These are phyloP conservation scores for Pseudogymnoascus sp. DNA, from an alignment of 2,329 filamentous ascomycete genomes.

Conservation along the genomic window DNA sequence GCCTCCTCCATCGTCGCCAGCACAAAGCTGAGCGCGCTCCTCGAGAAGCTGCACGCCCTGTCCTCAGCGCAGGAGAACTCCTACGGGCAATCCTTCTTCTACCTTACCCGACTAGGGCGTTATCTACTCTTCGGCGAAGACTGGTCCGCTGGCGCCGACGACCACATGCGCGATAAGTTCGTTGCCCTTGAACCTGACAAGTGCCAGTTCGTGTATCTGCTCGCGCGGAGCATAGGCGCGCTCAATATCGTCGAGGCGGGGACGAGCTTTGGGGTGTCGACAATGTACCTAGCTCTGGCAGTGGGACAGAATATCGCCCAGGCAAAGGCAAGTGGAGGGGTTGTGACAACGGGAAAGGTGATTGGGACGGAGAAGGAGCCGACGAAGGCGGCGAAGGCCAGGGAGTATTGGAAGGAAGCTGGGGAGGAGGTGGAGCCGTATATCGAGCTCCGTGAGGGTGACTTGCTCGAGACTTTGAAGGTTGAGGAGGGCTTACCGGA, in stretches of 20 bases:
- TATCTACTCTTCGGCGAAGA: constrained; percentile 17
- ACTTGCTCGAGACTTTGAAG: constrained; percentile 48
- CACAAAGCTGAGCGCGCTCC: constrained; percentile 15
- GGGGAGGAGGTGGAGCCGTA: constrained; percentile 37
- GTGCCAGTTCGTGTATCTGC: constrained; percentile 45
- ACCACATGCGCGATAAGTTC: constrained; percentile 45
- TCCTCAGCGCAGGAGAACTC: constrained; percentile 28
- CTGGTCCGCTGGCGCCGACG: constrained; percentile 25
- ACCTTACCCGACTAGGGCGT: constrained; percentile 13
- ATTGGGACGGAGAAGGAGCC: constrained; percentile 54
- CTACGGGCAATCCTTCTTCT: neutral
- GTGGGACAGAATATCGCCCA: constrained; percentile 37
- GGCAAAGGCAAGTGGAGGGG: constrained; percentile 17
- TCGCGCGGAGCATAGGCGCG: constrained; percentile 40
- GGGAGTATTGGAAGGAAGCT: constrained; percentile 43
- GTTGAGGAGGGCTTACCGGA: constrained; percentile 32
- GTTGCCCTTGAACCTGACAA: constrained; percentile 52
- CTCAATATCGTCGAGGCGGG: constrained; percentile 49
- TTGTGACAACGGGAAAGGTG: constrained; percentile 33
- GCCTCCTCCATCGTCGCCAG: neutral
- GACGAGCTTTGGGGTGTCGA: constrained; percentile 53
- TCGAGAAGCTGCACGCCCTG: constrained; percentile 26
- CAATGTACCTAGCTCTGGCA: constrained; percentile 53
- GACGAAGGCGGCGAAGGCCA: constrained; percentile 42
- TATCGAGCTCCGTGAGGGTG: constrained; percentile 50